These are phyloP conservation scores for Quercus engelmannii DNA, from an alignment of 306 rosid genomes.

Conservation along the genomic window DNA sequence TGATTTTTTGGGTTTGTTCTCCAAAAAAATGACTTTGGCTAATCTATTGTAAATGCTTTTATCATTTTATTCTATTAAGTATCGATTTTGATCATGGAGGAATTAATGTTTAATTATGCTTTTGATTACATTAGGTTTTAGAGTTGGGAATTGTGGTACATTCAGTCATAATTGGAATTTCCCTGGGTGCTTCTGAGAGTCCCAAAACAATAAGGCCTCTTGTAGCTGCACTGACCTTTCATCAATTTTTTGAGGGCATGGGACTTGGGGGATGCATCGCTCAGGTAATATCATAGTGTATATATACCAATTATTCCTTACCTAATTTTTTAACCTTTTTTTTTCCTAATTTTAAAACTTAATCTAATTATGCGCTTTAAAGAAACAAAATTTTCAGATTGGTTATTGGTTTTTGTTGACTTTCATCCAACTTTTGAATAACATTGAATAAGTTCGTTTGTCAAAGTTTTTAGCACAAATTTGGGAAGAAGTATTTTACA, in stretches of 20 bases:
- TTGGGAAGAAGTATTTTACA: background rate
- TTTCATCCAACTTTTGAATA: background rate
- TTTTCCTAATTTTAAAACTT: no score
- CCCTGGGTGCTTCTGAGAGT: conserved; percentile 69
- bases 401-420: background rate
- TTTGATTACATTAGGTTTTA: conserved; percentile 37
- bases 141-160: conserved; percentile 84
- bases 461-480: background rate
- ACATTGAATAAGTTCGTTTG: background rate
- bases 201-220: conserved; percentile 61
- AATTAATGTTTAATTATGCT: background rate
- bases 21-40: no score
- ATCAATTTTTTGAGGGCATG: conserved; percentile 91
- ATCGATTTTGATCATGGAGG: no score
- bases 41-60: no score
- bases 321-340: no score
- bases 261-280: conserved; percentile 85
- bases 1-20: no score
- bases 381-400: no score
- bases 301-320: no score
- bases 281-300: conserved; percentile 43
- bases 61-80: no score
- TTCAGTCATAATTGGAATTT: conserved; percentile 75
- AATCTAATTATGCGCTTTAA: background rate
- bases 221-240: conserved; percentile 70